These are phyloP conservation scores for Verticillium isaacii DNA, from an alignment of 2,329 filamentous ascomycete genomes.

Conservation along the genomic window DNA sequence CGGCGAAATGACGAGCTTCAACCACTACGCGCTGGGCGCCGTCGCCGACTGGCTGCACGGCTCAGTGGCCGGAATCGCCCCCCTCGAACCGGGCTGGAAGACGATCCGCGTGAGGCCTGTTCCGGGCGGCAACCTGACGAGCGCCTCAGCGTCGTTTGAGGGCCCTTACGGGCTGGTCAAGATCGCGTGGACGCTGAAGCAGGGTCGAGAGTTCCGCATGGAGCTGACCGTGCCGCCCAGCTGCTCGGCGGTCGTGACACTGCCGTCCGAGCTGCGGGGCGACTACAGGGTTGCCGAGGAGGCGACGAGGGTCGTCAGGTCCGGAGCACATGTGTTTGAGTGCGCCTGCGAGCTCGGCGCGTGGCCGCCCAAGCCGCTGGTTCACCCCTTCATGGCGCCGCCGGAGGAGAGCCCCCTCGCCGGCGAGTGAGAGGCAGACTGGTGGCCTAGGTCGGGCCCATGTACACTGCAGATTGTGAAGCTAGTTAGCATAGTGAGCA, in stretches of 20 bases:
- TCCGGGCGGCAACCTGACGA: slow-evolving; percentile 8
- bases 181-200: slow-evolving; percentile 3
- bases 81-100: slow-evolving; percentile 17
- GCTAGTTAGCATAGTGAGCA: neutral
- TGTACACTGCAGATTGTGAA: neutral
- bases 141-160: slow-evolving; percentile 6
- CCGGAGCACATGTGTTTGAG: slow-evolving; percentile 6
- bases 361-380: slow-evolving; percentile 4
- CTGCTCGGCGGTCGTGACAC: slow-evolving; percentile 4
- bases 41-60: slow-evolving; percentile 32
- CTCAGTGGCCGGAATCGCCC: slow-evolving; percentile 16
- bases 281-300: neutral
- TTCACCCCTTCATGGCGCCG: neutral
- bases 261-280: slow-evolving; percentile 4
- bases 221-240: slow-evolving; percentile 5
- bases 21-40: slow-evolving; percentile 35
- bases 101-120: slow-evolving; percentile 5
- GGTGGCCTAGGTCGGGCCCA: neutral
- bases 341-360: slow-evolving; percentile 5
- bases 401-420: slow-evolving; percentile 1
- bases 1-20: slow-evolving; percentile 34
- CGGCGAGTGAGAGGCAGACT: neutral
- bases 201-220: slow-evolving; percentile 1
- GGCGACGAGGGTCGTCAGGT: neutral
- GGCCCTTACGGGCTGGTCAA: slow-evolving; percentile 5